Evolutionary conservation across 2,329 filamentous ascomycete genomes (phyloP), one percentile per base, ranked within the genome.

Genomic region (Penicillium griseofulvum): DNA sequence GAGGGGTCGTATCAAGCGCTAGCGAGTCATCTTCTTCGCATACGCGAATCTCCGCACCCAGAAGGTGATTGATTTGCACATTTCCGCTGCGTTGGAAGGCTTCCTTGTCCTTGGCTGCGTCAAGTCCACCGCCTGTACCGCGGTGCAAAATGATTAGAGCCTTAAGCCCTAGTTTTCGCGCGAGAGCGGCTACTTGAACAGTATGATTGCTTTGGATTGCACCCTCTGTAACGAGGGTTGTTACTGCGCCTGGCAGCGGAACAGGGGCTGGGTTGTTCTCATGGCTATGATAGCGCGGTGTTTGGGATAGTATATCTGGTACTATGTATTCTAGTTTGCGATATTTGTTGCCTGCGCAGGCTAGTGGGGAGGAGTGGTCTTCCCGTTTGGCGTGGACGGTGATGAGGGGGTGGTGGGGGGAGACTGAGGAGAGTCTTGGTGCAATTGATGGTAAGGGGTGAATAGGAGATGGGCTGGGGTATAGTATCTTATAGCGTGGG

Each of bases 21-120:
- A 68, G 50, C 0, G 65, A 54, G 80, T 89, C 58, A 70, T 87
- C 24, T 75, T 87, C 50, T 65, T 89, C 34, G 74, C 85, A 65
- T 70, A 81, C 22, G 76, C 85, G 55, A 75, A 84, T 64, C 67
- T 71, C 22, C 73, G 75, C 52, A 60, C 68, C 58, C 12, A 70
- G 45, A 49, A 74, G 49, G 57, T 68, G 58, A 34, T 65, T 59
- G 28, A 70, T 52, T 38, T 71, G 68, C 28, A 66, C 62, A 17
- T 72, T 72, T 0, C 69, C 69, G 3, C 53, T 51, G 16, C 60
- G 57, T 26, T 63, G 16, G 42, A 70, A 72, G 5, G 55, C 50
- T 0, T 46, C 41, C 34, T 60, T 60, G 42, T 70, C 58, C 0
- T 19, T 31, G 4, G 63, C 54, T 1, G 61, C 46, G 12, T 52